These are phyloP conservation scores for Scleroderma bovista DNA, from an alignment of 768 basidiomycete genomes.

Conservation along the genomic window DNA sequence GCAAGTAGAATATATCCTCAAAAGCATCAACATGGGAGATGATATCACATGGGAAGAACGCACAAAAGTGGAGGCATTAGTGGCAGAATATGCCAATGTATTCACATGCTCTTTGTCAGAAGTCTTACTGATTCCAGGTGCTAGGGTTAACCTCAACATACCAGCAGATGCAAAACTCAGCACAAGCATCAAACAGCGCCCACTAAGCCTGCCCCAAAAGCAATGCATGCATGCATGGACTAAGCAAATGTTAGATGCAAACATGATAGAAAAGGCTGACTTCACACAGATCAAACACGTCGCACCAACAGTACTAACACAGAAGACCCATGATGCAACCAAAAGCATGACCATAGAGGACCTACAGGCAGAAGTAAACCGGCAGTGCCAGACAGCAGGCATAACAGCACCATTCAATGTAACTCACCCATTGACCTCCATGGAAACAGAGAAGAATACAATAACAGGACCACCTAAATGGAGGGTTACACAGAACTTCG, in stretches of 20 bases:
- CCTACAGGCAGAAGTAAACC: constrained; percentile 28
- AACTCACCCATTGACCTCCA: neutral
- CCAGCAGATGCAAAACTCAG: neutral
- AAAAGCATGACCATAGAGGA: constrained; percentile 29
- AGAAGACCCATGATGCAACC: constrained; percentile 29
- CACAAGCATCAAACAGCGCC: neutral
- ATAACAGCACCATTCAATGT: neutral
- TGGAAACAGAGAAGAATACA: too few species aligned
- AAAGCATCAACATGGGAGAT: constrained; percentile 20
- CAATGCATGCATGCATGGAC: neutral
- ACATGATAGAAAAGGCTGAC: neutral
- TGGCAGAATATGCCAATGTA: neutral
- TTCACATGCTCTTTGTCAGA: neutral
- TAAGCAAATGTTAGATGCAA: neutral
- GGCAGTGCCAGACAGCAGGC: neutral
- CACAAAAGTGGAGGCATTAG: neutral
- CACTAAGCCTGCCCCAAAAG: neutral
- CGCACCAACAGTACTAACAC: constrained; percentile 28
- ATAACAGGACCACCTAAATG: neutral
- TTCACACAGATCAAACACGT: neutral
- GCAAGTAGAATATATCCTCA: constrained; percentile 13
- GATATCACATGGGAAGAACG: neutral
- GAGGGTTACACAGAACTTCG: constrained; percentile 13
- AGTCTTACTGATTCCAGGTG: neutral
- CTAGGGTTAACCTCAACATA: neutral